Percentiles rank a stretch among this genome's conserved stretches.
Conservation (phyloP, 768 basidiomycete species). For the Mycena rebaudengoi region DNA sequence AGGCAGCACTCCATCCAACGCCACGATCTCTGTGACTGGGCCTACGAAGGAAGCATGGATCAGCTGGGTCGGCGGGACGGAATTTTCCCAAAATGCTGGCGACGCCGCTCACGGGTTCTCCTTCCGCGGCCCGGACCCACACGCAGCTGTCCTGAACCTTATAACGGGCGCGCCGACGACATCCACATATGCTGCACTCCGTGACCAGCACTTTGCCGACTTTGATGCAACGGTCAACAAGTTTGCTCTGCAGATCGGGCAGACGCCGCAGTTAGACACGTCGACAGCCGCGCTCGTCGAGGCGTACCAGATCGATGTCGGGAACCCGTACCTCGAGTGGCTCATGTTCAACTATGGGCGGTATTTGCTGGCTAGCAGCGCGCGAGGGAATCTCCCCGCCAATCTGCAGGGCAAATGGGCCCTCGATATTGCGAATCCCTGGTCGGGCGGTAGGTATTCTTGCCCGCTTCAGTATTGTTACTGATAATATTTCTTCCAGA, state of each 20-base stretch:
- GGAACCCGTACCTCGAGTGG: conserved; percentile 78
- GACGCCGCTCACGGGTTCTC: conserved; percentile 62
- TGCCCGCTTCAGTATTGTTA: neutral
- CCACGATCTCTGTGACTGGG: conserved; percentile 53
- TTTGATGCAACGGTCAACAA: conserved; percentile 48
- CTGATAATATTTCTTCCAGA: conserved; percentile 25
- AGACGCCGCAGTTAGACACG: conserved; percentile 57
- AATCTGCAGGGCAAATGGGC: conserved; percentile 84
- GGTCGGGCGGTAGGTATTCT: conserved; percentile 63
- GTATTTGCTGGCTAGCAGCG: conserved; percentile 70
- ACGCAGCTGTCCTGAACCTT: conserved; percentile 49
- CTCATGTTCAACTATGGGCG: conserved; percentile 76
- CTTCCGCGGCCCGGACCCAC: conserved; percentile 72
- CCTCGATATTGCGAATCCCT: conserved; percentile 59
- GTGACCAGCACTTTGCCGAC: conserved; percentile 61
- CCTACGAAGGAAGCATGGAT: conserved; percentile 65
- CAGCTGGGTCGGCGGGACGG: conserved; percentile 79
- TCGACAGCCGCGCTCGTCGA: conserved; percentile 67
- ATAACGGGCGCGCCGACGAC: conserved; percentile 40
- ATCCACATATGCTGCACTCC: conserved; percentile 47
- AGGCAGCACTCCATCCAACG: conserved; percentile 47
- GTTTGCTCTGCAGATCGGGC: conserved; percentile 70
- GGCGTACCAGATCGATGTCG: conserved; percentile 60
- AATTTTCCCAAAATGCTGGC: conserved; percentile 72
- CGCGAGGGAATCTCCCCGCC: conserved; percentile 69